Conservation (phyloP, 2,329 filamentous ascomycete genomes). For the Fusarium veterinarium region DNA sequence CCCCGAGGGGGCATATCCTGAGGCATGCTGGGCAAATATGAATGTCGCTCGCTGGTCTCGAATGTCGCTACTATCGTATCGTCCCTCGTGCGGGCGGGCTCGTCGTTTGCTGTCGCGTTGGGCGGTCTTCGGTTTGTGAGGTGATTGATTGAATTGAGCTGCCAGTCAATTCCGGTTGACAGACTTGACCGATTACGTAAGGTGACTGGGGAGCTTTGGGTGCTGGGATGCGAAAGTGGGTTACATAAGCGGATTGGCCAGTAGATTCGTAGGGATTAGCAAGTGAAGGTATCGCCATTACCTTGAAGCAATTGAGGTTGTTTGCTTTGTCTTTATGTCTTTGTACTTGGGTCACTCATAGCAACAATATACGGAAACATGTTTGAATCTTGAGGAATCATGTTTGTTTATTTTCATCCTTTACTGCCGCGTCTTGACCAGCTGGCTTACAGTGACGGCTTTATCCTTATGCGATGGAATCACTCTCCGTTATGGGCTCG, state of each 20-base stretch:
- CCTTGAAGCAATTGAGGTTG: not conserved
- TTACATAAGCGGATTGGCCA: conserved; percentile 28
- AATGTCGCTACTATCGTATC: conserved; percentile 1
- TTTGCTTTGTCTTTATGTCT: not conserved
- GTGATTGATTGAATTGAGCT: conserved; percentile 44
- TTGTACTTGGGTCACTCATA: not conserved
- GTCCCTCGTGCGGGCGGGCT: conserved; percentile 34
- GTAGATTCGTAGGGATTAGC: conserved; percentile 32
- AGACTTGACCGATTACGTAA: conserved; percentile 42
- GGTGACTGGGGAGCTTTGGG: conserved; percentile 2
- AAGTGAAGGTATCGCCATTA: conserved; percentile 34
- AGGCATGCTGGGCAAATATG: conserved; percentile 74
- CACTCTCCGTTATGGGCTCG: not conserved
- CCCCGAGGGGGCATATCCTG: conserved; percentile 97
- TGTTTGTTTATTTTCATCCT: not conserved
- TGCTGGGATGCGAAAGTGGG: not conserved
- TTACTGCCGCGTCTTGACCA: not conserved
- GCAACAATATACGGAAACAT: not conserved
- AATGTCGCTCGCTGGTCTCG: conserved; percentile 18
- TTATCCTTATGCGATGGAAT: not conserved
- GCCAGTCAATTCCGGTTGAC: conserved; percentile 28
- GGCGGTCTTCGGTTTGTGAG: conserved; percentile 35
- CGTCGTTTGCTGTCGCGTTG: conserved; percentile 8
- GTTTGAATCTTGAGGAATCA: not conserved
- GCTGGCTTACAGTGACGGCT: conserved; percentile 13